Evolutionary conservation across 768 basidiomycete species (phyloP).

Genomic region (Mycena amicta): DNA sequence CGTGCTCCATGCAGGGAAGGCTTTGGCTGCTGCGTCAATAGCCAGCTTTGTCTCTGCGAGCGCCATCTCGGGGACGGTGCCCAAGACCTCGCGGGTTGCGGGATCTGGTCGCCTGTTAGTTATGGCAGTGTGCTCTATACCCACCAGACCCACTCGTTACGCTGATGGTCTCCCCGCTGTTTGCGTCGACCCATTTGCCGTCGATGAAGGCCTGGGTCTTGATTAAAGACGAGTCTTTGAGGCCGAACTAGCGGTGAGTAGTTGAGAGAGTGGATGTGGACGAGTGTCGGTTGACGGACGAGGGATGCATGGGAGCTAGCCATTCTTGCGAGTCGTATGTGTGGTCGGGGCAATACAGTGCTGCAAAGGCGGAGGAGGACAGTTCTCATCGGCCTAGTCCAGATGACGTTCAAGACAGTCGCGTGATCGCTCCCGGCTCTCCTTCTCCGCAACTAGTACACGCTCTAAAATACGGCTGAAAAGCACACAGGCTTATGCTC

Average conservation of each 20-base stretch:
- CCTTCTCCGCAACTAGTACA: background rate
- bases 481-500: background rate
- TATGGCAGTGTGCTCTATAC: conserved; percentile 1
- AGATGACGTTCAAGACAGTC: background rate
- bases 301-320: conserved; percentile 53
- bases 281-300: conserved; percentile 27
- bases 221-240: conserved; percentile 78
- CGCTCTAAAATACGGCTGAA: background rate
- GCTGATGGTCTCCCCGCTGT: conserved; percentile 66
- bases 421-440: background rate
- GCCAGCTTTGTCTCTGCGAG: conserved; percentile 81
- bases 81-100: conserved; percentile 80
- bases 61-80: conserved; percentile 89
- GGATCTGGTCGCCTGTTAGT: conserved; percentile 66
- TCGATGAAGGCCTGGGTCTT: conserved; percentile 78
- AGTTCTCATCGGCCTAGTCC: background rate
- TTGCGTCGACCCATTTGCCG: conserved; percentile 87
- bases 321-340: conserved; percentile 46
- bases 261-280: background rate
- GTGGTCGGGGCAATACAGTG: background rate
- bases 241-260: conserved; percentile 62
- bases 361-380: background rate
- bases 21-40: conserved; percentile 76
- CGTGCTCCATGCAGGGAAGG: conserved; percentile 84
- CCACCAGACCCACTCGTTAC: conserved; percentile 66